Conservation (phyloP, 2,329 filamentous ascomycete genomes). For the Cladobotryum protrusum region DNA sequence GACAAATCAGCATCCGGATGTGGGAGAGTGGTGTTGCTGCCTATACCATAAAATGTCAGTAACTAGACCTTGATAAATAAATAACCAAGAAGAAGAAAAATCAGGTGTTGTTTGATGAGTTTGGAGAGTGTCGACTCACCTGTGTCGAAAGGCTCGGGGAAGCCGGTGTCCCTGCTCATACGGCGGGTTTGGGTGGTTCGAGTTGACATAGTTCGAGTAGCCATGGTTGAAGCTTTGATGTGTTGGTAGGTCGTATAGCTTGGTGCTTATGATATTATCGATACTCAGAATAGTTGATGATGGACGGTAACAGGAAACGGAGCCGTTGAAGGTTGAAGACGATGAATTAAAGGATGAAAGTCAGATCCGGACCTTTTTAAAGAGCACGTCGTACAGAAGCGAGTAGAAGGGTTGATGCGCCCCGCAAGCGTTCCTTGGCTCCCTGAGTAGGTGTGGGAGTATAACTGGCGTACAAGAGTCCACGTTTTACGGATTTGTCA, state of each 20-base stretch:
- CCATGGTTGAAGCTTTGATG: conserved; percentile 1
- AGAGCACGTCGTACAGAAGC: neutral
- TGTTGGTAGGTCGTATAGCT: neutral
- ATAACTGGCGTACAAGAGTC: conserved; percentile 1
- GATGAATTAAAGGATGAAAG: too few relatives aligned
- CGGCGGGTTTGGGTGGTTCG: conserved; percentile 17
- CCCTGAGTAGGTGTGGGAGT: neutral
- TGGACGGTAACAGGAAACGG: too few relatives aligned
- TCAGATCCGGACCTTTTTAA: too few relatives aligned
- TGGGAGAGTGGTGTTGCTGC: conserved; percentile 53
- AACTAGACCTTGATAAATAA: neutral
- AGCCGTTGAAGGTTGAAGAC: too few relatives aligned
- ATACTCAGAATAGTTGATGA: neutral
- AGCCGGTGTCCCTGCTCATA: conserved; percentile 40
- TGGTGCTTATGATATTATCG: neutral
- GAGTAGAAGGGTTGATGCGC: neutral
- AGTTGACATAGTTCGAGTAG: conserved; percentile 5
- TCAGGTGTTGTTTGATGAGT: neutral
- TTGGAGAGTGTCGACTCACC: conserved; percentile 29
- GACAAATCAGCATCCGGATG: conserved; percentile 57
- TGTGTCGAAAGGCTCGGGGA: conserved; percentile 44
- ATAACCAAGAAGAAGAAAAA: neutral
- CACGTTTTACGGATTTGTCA: too few relatives aligned
- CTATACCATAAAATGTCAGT: conserved; percentile 21
- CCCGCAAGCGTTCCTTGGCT: neutral